phyloP scores from a whole-genome alignment of 208 protist genomes.

The Kentomonas sorsogonicus region DNA sequence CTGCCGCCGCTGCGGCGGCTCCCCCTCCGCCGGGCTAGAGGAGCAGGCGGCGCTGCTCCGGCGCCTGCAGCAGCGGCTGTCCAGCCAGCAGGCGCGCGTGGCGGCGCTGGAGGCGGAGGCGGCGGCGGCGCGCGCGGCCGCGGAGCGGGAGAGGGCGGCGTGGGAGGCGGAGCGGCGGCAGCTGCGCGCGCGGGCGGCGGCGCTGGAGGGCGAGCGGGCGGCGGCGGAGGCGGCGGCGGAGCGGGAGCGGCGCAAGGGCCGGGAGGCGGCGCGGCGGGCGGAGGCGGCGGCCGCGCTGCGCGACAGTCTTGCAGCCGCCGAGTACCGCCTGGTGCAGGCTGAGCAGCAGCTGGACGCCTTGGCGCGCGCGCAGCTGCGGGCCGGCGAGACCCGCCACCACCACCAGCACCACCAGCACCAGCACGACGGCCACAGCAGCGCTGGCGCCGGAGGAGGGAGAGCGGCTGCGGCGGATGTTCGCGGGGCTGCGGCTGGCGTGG shows the following conservation, averaged over 20 bases:
- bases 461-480: neutral
- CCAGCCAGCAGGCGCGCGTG: neutral
- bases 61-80: neutral
- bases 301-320: constrained; percentile 10
- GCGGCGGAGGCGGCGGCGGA: neutral
- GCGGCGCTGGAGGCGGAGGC: no score
- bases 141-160: neutral
- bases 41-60: neutral
- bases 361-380: no score
- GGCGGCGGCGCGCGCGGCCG: neutral
- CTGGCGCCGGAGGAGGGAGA: no score
- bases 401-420: no score
- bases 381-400: no score
- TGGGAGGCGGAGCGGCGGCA: neutral
- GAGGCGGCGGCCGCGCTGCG: constrained; percentile 18
- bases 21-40: constrained; percentile 4
- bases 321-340: constrained; percentile 9
- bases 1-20: no score
- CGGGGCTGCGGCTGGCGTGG: neutral
- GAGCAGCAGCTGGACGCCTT: constrained; percentile 20
- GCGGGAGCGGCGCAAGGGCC: neutral
- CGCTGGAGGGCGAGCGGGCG: neutral
- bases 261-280: neutral
- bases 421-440: no score
- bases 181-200: neutral